Evolutionary conservation across 495 filamentous ascomycete genomes (phyloP), one percentile per base, ranked within the genome.

Genomic region (Hypoxylon fuscum): DNA sequence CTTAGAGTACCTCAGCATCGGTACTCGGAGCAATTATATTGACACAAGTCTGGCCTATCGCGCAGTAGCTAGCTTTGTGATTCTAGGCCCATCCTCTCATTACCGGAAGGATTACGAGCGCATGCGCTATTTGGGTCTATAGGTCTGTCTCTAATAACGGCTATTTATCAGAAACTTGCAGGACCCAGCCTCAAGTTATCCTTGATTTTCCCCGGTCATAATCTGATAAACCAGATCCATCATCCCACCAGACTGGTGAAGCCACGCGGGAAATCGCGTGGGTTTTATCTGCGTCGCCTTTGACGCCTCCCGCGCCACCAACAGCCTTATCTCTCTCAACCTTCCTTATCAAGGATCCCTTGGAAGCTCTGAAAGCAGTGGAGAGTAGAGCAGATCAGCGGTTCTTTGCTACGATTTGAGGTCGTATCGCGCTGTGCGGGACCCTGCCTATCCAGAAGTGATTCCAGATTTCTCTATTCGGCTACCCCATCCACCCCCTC

Each of bases 1-100:
- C 79, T 64, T 81, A 80, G 69, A n/a, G 51, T 59, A 31, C 53
- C 52, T 47, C 65, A 59, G 55, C 34, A 22, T 59, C 21, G 60
- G 41, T 43, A 62, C 15, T 31, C 53, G 63, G 48, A 56, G 43
- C 47, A 60, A 59, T 59, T 38, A 62, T 63, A 65, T 46, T 43
- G 47, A 34, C 58, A 34, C 38, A 53, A 52, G 42, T 46, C 57
- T 60, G 50, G 56, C 62, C 55, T 64, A 60, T 72, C 64, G 66
- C 42, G 31, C 53, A 59, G 51, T 44, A 18, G n/a, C n/a, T n/a
- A n/a, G n/a, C n/a, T n/a, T 47, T 14, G 20, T 35, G 52, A 61
- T 45, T 59, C 55, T 50, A 64, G 55, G 43, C 62, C 48, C 41
- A 14, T 27, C 35, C 22, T 46, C 53, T 44, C 44, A 42, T 45